Conservation (phyloP, 352 stramenopile species). For the Pythium aquatile region DNA sequence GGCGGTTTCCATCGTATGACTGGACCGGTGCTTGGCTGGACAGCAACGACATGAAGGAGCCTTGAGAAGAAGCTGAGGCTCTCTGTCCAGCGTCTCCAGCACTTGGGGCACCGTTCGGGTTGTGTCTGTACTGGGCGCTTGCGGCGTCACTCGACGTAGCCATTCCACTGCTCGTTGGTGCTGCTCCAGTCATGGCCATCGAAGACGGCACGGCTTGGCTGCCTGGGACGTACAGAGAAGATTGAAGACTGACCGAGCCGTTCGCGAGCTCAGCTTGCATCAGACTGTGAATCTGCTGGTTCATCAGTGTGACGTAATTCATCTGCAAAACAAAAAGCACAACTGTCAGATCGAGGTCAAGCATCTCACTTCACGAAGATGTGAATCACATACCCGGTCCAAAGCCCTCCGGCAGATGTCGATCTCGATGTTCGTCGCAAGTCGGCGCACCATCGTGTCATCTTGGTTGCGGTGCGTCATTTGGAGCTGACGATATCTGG, state of each 20-base stretch:
- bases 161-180: conserved; percentile 12
- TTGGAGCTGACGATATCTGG: conserved; percentile 68
- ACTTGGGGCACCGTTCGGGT: neutral
- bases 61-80: conserved; percentile 14
- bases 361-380: neutral
- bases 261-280: conserved; percentile 49
- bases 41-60: conserved; percentile 30
- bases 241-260: conserved; percentile 21
- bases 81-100: neutral
- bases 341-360: neutral
- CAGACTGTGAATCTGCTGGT: conserved; percentile 61
- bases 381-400: conserved; percentile 34
- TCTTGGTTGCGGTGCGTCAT: conserved; percentile 58
- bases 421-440: conserved; percentile 74
- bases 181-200: conserved; percentile 4
- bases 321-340: conserved; percentile 29
- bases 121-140: neutral
- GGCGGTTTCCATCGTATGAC: conserved; percentile 12
- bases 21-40: conserved; percentile 24
- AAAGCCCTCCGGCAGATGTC: conserved; percentile 48
- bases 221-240: conserved; percentile 27
- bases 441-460: conserved; percentile 42
- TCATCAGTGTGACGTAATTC: conserved; percentile 53
- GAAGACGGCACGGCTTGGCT: conserved; percentile 9
- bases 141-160: neutral